Evolutionary conservation across 345 rosid genomes (phyloP).

Genomic region (Turnera subulata): DNA sequence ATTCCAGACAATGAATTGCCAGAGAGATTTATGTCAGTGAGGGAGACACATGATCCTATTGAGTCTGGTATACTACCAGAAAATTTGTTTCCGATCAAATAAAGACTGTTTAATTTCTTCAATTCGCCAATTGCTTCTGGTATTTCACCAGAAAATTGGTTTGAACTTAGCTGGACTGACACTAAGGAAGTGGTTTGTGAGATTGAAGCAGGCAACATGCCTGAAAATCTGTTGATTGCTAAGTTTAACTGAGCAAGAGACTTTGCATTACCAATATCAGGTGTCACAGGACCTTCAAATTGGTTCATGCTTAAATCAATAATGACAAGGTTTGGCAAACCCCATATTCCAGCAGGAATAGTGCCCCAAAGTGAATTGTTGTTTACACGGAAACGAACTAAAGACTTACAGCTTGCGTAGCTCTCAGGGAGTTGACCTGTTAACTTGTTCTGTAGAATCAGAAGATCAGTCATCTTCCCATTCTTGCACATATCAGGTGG

Average conservation of each 20-base stretch:
- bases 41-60: constrained; percentile 50
- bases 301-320: constrained; percentile 60
- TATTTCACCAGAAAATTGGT: constrained; percentile 50
- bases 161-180: constrained; percentile 41
- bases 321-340: constrained; percentile 54
- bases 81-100: constrained; percentile 45
- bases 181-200: constrained; percentile 55
- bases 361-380: constrained; percentile 61
- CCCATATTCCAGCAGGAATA: constrained; percentile 67
- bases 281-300: constrained; percentile 52
- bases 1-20: constrained; percentile 54
- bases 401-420: constrained; percentile 48
- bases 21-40: constrained; percentile 49
- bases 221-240: constrained; percentile 53
- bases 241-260: constrained; percentile 51
- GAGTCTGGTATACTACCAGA: constrained; percentile 57
- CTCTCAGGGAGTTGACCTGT: constrained; percentile 56
- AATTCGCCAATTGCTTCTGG: constrained; percentile 50
- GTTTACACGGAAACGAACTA: constrained; percentile 55
- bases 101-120: constrained; percentile 46
- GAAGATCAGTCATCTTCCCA: constrained; percentile 50
- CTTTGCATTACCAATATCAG: constrained; percentile 50
- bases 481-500: constrained; percentile 85
- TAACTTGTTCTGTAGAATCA: constrained; percentile 62
- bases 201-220: constrained; percentile 49